Evolutionary conservation across 2,329 filamentous ascomycete genomes (phyloP).

Genomic region (Sarocladiaceae sp.): DNA sequence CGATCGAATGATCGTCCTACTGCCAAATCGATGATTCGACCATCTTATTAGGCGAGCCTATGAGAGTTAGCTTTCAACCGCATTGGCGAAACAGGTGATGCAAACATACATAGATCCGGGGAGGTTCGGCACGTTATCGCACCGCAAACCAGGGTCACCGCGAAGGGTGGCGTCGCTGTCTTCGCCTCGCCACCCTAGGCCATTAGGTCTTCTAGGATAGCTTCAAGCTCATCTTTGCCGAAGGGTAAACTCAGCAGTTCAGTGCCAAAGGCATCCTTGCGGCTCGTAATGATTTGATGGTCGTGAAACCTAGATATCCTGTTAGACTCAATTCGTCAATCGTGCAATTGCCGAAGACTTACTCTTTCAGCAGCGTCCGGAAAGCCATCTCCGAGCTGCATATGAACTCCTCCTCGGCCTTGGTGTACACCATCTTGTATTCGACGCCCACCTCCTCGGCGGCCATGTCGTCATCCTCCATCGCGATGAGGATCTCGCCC

Average conservation of each 20-base stretch:
- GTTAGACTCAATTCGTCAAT: conserved; percentile 19
- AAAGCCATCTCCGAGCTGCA: conserved; percentile 96
- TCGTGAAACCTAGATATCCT: conserved; percentile 69
- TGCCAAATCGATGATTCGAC: not conserved
- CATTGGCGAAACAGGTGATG: no score
- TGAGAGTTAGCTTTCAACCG: no score
- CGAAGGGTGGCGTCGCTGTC: not conserved
- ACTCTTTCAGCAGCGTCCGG: conserved; percentile 88
- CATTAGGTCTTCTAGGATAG: conserved; percentile 68
- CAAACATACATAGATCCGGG: not conserved
- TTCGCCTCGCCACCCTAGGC: conserved; percentile 17
- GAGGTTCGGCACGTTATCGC: no score
- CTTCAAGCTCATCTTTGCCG: conserved; percentile 80
- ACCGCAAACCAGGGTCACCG: no score
- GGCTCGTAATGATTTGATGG: conserved; percentile 91
- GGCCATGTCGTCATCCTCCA: conserved; percentile 51
- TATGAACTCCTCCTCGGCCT: conserved; percentile 93
- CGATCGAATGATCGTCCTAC: no score
- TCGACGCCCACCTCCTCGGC: conserved; percentile 67
- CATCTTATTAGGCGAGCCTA: not conserved
- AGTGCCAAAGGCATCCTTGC: conserved; percentile 77
- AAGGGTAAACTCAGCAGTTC: conserved; percentile 84
- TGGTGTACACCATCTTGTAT: conserved; percentile 87
- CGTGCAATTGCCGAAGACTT: conserved; percentile 25
- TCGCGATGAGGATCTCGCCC: conserved; percentile 70